phyloP scores from a whole-genome alignment of 495 filamentous ascomycete species.

The Podospora pseudopauciseta region DNA sequence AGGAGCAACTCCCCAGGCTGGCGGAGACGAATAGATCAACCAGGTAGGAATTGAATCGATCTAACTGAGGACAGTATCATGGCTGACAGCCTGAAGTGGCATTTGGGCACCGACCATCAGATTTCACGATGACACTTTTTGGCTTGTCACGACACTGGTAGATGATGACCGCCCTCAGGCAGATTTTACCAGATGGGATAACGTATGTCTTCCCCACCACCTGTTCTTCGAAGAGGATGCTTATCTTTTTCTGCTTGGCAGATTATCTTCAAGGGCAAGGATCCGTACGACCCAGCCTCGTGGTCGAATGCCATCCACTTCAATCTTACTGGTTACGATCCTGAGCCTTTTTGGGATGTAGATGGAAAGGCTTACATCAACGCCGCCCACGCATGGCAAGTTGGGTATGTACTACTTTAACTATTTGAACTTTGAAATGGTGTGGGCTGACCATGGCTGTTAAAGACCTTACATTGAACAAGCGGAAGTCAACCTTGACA shows the following conservation, averaged over 20 bases:
- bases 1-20: slow-evolving; percentile 39
- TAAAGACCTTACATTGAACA: slow-evolving; percentile 38
- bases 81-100: slow-evolving; percentile 23
- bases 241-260: slow-evolving; percentile 4
- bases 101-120: slow-evolving; percentile 44
- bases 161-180: slow-evolving; percentile 36
- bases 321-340: slow-evolving; percentile 42
- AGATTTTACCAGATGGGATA: slow-evolving; percentile 42
- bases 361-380: slow-evolving; percentile 49
- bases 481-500: slow-evolving; percentile 38
- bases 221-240: neutral
- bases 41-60: neutral
- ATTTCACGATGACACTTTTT: slow-evolving; percentile 38
- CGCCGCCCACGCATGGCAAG: slow-evolving; percentile 42
- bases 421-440: neutral
- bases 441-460: slow-evolving; percentile 2
- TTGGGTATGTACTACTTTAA: slow-evolving; percentile 27
- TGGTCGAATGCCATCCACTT: slow-evolving; percentile 43
- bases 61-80: neutral
- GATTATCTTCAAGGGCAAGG: slow-evolving; percentile 40
- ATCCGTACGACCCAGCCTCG: slow-evolving; percentile 32
- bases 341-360: slow-evolving; percentile 49
- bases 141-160: slow-evolving; percentile 43
- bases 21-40: slow-evolving; percentile 45
- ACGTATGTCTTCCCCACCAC: slow-evolving; percentile 22